phyloP scores from a whole-genome alignment of 2,329 filamentous ascomycete genomes.

The Aspergillus versicolor region DNA sequence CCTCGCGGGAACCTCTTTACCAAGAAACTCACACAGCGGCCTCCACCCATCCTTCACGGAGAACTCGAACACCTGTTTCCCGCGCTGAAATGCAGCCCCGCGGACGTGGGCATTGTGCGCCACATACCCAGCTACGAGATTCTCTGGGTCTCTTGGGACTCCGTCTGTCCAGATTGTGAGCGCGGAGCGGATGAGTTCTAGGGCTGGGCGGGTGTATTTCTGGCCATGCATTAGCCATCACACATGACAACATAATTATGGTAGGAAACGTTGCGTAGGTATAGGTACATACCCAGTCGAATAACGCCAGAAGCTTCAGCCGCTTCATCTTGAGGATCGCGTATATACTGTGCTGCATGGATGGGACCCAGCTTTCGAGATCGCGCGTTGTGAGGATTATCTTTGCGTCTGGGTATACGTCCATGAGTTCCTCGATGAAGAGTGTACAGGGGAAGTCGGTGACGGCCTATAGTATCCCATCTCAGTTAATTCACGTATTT shows the following conservation, averaged over 20 bases:
- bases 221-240: background rate
- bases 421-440: constrained; percentile 19
- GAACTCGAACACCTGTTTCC: constrained; percentile 22
- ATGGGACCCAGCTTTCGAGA: constrained; percentile 4
- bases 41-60: constrained; percentile 41
- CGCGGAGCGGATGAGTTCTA: background rate
- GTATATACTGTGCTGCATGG: constrained; percentile 4
- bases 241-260: no score
- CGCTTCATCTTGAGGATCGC: constrained; percentile 7
- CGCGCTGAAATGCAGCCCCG: background rate
- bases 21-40: constrained; percentile 39
- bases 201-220: background rate
- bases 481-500: background rate
- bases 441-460: constrained; percentile 15
- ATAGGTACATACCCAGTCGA: background rate
- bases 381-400: constrained; percentile 17
- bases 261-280: background rate
- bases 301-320: background rate
- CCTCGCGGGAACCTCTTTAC: background rate
- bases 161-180: background rate
- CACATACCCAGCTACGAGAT: background rate
- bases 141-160: background rate
- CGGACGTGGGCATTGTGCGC: background rate
- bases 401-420: constrained; percentile 20
- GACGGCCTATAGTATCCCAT: constrained; percentile 5